These are phyloP conservation scores for Medakamo hakoo DNA, from an alignment of 139 green algal genomes.

Conservation along the genomic window DNA sequence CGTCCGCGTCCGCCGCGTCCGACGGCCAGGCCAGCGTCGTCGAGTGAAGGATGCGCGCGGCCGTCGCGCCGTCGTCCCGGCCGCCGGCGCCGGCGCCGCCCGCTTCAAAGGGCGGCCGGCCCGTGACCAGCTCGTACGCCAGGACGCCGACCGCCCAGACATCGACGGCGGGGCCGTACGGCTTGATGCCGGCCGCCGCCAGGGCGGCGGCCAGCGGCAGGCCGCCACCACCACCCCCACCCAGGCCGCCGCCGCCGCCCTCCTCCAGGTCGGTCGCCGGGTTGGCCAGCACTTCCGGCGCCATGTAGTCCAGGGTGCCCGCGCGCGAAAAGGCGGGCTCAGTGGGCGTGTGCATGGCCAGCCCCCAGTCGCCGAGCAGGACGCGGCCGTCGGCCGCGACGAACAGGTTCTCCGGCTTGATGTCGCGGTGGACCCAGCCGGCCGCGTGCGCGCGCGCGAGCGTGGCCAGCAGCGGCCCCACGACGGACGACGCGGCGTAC, in stretches of 20 bases:
- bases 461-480: slow-evolving; percentile 56
- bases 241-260: slow-evolving; percentile 9
- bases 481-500: slow-evolving; percentile 10
- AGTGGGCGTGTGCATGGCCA: slow-evolving; percentile 43
- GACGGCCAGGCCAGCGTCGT: neutral
- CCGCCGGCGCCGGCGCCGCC: too few species aligned
- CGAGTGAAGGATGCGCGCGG: neutral
- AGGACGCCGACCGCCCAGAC: slow-evolving; percentile 71
- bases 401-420: slow-evolving; percentile 80
- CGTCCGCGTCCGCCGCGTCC: too few species aligned
- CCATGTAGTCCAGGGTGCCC: slow-evolving; percentile 66
- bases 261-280: slow-evolving; percentile 37
- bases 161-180: slow-evolving; percentile 14
- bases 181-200: neutral
- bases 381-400: slow-evolving; percentile 12
- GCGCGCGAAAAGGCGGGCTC: slow-evolving; percentile 61
- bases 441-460: slow-evolving; percentile 45
- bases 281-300: slow-evolving; percentile 50
- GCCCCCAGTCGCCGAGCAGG: slow-evolving; percentile 56
- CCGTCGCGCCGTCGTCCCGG: neutral
- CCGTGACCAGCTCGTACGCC: slow-evolving; percentile 65
- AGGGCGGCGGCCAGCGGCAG: neutral
- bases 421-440: slow-evolving; percentile 50
- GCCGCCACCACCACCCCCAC: too few species aligned
- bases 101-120: slow-evolving; percentile 26